Base-by-base conservation (phyloP, 1,284 basidiomycete species). In the Sporisorium iseilematis-ciliati region DNA sequence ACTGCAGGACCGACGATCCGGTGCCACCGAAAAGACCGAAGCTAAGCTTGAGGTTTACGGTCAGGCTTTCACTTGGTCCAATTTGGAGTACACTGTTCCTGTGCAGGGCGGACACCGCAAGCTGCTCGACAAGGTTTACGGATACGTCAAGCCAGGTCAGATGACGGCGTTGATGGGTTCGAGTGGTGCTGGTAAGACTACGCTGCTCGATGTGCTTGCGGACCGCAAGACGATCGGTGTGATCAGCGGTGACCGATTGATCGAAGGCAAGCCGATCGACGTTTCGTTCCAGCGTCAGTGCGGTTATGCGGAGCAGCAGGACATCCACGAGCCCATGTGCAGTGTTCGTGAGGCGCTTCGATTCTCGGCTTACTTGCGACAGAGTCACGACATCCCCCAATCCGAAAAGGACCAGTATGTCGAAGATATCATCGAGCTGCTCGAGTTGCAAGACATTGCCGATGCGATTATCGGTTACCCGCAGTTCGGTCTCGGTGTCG, bases 341-440 rank as follows among this genome's bases (percentile, higher is more conserved):
- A 89, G 91, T 7, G 93, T 96, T 7, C 89, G 93, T 29, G 94
- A 97, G 81, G 92, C 94, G 0, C 86, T 97, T 0, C 86, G 89
- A 23, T 94, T 95, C 87, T 92, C 91, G 10, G 94, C 94, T 0
- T 88, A 90, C 70, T 87, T 96, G 7, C 90, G 94, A 26, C 94
- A 95, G 81, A 91, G 92, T 2, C 86, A 88, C 7, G 87, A 88
- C 8, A 89, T 93, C 4, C 87, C 92, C 0, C 85, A 87, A 23
- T 86, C 86, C 1, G 93, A 95, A 85, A 95, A 95, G 85, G 89
- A 91, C 81, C 90, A 89, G 46, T 94, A 93, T 78, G 92, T 92
- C 59, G 92, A 94, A 65, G 90, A 89, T 79, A 91, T 92, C 57
- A 87, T 95, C 72, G 89, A 89, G 81, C 90, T 94, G 87, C 91